Evolutionary conservation across 2,329 filamentous ascomycete species (phyloP).

Genomic region (Colletotrichum euphorbiae): DNA sequence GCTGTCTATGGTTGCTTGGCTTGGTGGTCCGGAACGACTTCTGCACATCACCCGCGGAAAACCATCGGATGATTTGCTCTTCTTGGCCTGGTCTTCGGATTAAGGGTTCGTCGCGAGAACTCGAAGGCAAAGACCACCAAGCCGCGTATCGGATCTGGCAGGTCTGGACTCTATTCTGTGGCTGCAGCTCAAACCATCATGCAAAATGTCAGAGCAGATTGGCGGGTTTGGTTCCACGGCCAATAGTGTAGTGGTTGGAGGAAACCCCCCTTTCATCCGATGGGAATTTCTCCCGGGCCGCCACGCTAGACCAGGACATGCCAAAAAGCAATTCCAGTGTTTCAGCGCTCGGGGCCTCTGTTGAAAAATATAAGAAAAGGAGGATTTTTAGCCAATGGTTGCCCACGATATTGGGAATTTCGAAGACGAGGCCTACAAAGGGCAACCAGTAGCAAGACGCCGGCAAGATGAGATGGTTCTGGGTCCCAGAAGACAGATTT

Average conservation of each 20-base stretch:
- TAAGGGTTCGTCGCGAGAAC: not conserved
- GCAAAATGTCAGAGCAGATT: slow-evolving; percentile 22
- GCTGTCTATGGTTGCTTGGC: not conserved
- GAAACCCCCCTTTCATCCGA: slow-evolving; percentile 31
- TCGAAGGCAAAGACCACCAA: not conserved
- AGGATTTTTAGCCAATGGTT: slow-evolving; percentile 20
- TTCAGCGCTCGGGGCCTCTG: slow-evolving; percentile 34
- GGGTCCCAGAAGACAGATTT: slow-evolving; percentile 7
- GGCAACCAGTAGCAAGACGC: slow-evolving; percentile 1
- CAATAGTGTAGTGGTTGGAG: slow-evolving; percentile 24
- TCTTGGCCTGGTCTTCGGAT: not conserved
- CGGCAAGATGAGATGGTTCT: slow-evolving; percentile 11
- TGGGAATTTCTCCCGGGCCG: slow-evolving; percentile 22
- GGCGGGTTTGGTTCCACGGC: slow-evolving; percentile 3
- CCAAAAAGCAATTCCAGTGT: slow-evolving; percentile 31
- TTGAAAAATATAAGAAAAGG: no score
- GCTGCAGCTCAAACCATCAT: slow-evolving; percentile 1
- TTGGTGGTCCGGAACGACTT: not conserved
- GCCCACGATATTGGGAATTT: slow-evolving; percentile 1
- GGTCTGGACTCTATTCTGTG: no score
- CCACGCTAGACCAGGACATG: slow-evolving; percentile 30
- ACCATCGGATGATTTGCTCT: slow-evolving; percentile 6
- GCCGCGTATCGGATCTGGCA: not conserved
- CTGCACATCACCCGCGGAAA: slow-evolving; percentile 15
- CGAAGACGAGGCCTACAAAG: not conserved